A percentile compares a stretch with the other conserved stretches of the same genome.
These are phyloP conservation scores for Discostella pseudostelligera DNA, from an alignment of 108 stramenopile genomes.

Conservation along the genomic window DNA sequence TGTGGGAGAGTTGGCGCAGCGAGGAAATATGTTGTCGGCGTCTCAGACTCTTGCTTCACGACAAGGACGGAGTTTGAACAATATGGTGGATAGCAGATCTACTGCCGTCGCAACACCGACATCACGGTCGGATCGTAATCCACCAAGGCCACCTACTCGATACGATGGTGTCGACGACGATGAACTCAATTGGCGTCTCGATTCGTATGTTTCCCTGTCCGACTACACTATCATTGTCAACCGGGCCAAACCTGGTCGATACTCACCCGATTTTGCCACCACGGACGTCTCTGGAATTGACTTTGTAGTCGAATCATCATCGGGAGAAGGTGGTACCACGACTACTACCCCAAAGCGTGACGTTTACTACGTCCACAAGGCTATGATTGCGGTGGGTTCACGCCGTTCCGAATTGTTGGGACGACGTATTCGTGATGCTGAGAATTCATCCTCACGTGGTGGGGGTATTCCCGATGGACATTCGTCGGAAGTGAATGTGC, in stretches of 20 bases:
- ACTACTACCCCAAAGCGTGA: constrained; percentile 15
- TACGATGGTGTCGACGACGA: constrained; percentile 45
- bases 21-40: neutral
- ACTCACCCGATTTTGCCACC: constrained; percentile 42
- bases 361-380: constrained; percentile 47
- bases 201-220: constrained; percentile 35
- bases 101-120: neutral
- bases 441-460: constrained; percentile 13
- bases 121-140: neutral
- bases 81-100: neutral
- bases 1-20: neutral
- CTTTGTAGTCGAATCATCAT: constrained; percentile 19
- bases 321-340: constrained; percentile 1
- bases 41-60: constrained; percentile 10
- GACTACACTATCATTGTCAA: constrained; percentile 46
- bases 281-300: constrained; percentile 22
- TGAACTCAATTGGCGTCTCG: constrained; percentile 50
- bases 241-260: constrained; percentile 36
- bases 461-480: constrained; percentile 25
- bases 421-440: constrained; percentile 44
- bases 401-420: constrained; percentile 40
- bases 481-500: constrained; percentile 32
- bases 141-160: constrained; percentile 14
- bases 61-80: neutral
- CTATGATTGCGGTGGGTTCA: constrained; percentile 44